Evolutionary conservation across 345 rosid genomes (phyloP), one percentile per base, ranked within the genome.

Genomic region (Jatropha curcas): DNA sequence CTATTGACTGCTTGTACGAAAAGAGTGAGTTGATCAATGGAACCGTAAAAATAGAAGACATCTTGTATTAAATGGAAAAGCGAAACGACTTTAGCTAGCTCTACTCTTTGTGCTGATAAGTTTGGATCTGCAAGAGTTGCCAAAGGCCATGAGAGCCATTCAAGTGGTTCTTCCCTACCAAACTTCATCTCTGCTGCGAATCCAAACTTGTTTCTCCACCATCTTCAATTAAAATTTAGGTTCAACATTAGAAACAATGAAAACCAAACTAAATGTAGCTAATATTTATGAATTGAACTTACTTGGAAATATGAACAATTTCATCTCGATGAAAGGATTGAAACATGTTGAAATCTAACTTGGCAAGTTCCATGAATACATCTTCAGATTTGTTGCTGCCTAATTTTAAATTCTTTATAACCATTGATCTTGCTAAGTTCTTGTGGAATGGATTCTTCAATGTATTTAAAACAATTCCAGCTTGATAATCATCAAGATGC

Each of bases 381-480:
- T 62, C 9, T 3, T n/a, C 9, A 31, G 24, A 62, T 0, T 22
- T 6, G 7, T 22, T 24, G 10, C 13, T 19, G 2, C 45, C 62
- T 13, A 61, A 61, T 34, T 35, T 17, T 35, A 62, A 39, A 14
- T 28, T 31, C 7, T 62, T 41, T 61, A 25, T 11, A n/a, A 39
- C 30, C 17, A 4, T 0, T 0, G 67, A 41, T 12, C 78, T 82
- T 52, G 73, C 22, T 37, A 65, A 68, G 71, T 65, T 83, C 74
- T 73, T 86, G 70, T 80, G 86, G 56, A 41, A 68, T 27, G 87
- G 83, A 55, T 72, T 72, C 2, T 22, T 41, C 74, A 82, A 70
- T 50, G 81, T 55, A 19, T 50, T 55, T 48, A 20, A 45, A 56
- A 80, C 80, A 31, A 45, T 25, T 51, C 52, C 61, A 7, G 73